phyloP scores from a whole-genome alignment of 371 early-diverging fungal species.

The Lichtheimia ramosa region DNA sequence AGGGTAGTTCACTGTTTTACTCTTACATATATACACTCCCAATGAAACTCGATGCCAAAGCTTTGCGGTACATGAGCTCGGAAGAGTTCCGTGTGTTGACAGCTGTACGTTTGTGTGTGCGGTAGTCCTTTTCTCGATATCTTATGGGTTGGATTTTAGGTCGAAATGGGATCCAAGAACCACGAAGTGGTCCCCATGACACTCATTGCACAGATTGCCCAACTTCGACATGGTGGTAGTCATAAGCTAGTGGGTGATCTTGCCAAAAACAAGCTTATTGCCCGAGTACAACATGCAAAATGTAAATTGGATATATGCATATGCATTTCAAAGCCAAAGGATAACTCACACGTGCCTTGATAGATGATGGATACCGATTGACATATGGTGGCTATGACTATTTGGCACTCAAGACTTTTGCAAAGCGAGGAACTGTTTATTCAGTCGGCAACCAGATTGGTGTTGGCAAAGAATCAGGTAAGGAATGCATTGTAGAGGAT shows the following conservation, averaged over 20 bases:
- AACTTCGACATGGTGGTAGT: constrained; percentile 82
- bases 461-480: constrained; percentile 98
- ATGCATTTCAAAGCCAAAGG: too few relatives aligned
- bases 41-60: constrained; percentile 96
- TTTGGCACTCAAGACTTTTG: constrained; percentile 94
- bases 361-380: constrained; percentile 95
- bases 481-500: constrained; percentile 17
- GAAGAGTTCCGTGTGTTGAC: constrained; percentile 96
- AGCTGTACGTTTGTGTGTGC: constrained; percentile 61
- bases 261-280: constrained; percentile 86
- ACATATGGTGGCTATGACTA: constrained; percentile 99
- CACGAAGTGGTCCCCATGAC: constrained; percentile 95
- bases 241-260: constrained; percentile 84
- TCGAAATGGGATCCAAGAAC: constrained; percentile 97
- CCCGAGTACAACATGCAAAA: constrained; percentile 83
- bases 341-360: neutral
- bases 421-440: constrained; percentile 83
- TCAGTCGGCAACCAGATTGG: constrained; percentile 99
- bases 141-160: constrained; percentile 35
- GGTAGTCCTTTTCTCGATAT: neutral
- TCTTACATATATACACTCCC: neutral
- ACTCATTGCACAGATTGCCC: constrained; percentile 88
- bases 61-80: constrained; percentile 87
- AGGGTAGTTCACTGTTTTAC: neutral
- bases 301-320: constrained; percentile 46